Evolutionary conservation across 106 monocot species (phyloP), one percentile per base, ranked within the genome.

Genomic region (Cymbidium sinense): DNA sequence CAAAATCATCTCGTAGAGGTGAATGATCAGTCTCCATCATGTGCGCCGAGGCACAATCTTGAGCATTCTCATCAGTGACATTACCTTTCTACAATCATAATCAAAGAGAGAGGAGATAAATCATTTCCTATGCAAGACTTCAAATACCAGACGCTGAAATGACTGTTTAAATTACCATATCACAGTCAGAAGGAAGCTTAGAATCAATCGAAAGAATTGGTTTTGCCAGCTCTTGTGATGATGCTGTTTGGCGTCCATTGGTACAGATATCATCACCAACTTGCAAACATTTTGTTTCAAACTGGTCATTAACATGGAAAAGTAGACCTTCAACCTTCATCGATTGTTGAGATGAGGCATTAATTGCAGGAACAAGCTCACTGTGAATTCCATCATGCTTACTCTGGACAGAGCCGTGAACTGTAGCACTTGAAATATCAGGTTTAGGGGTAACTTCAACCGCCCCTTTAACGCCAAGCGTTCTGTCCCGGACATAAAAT

Each of bases 401-500:
- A 27, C 54, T 58, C 23, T 37, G 76, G 37, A 29, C 6, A 43
- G 77, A 36, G 43, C 17, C 70, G 34, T 51, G 37, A 25, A 34
- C 10, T 4, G 44, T 21, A 87, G 29, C 73, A 27, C 33, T 88
- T 72, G 75, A 5, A 33, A 37, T 43, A 77, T 79, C 86, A 74
- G 82, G 82, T 76, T 82, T 88, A 65, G 37, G 35, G 23, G 34
- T 51, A 69, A 20, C 54, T 69, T 80, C 81, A 84, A 76, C 43
- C 31, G 86, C 51, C 71, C 74, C 82, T 81, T 83, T 98, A 7
- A 80, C 70, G 13, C 50, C 31, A 43, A 76, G 78, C 64, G 64
- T 83, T 89, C 79, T 83, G 55, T 99, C 86, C 36, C 95, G 90
- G 34, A 99, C 90, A 80, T 99, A 99, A 81, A 99, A 99, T 61